Evolutionary conservation across 148 eudicot species (phyloP).

Genomic region (Amaranthus palmeri): DNA sequence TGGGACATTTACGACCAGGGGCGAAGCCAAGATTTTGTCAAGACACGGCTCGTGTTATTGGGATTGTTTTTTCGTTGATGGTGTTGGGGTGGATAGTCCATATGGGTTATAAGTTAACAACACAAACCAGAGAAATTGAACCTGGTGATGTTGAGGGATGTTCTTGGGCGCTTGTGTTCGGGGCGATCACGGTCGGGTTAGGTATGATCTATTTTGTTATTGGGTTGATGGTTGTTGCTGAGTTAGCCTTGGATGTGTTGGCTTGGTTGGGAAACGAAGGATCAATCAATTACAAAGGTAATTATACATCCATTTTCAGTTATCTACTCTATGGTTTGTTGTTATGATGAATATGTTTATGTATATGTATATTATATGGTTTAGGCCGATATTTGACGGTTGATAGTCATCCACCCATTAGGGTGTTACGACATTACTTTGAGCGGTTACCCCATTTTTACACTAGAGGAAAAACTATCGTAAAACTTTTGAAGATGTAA

Average conservation of each 20-base stretch:
- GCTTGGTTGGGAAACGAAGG: conserved; percentile 4
- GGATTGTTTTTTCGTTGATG: conserved; percentile 18
- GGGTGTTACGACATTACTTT: no score
- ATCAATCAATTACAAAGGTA: conserved; percentile 27
- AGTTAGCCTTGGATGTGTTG: conserved; percentile 26
- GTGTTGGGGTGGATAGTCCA: conserved; percentile 27
- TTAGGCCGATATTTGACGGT: no score
- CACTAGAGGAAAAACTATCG: no score
- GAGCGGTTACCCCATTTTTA: no score
- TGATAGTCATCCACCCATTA: no score
- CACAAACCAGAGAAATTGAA: conserved; percentile 6
- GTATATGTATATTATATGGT: no score
- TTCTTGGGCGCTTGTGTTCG: conserved; percentile 23
- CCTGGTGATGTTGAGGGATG: not conserved
- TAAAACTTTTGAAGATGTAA: no score
- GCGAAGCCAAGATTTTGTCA: conserved; percentile 3
- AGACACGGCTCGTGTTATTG: conserved; percentile 8
- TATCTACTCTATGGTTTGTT: not conserved
- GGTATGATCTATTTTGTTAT: conserved; percentile 29
- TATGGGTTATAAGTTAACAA: conserved; percentile 26
- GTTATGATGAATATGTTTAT: not conserved
- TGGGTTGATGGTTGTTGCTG: conserved; percentile 33
- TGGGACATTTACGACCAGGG: not conserved
- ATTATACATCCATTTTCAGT: not conserved
- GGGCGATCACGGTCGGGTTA: conserved; percentile 31